phyloP scores from a whole-genome alignment of 2,329 filamentous ascomycete species.

The Lasiodiplodia sp. region DNA sequence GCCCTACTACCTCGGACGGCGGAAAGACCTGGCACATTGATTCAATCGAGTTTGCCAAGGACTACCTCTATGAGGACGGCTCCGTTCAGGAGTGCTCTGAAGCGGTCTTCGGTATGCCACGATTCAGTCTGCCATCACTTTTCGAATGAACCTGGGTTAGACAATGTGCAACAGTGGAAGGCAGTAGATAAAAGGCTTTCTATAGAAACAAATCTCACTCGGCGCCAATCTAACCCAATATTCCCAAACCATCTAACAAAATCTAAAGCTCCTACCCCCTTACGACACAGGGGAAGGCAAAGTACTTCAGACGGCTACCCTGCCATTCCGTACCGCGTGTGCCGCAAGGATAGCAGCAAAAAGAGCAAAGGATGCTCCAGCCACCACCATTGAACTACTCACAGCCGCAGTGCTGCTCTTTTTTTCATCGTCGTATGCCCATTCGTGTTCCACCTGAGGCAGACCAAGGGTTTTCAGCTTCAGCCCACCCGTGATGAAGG shows the following conservation, averaged over 20 bases:
- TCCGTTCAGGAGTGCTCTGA: slow-evolving; percentile 4
- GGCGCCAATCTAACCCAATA: background rate
- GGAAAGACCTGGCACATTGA: slow-evolving; percentile 33
- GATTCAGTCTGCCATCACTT: background rate
- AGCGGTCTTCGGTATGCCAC: background rate
- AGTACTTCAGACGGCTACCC: background rate
- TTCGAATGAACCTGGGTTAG: background rate
- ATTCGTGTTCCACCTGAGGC: background rate
- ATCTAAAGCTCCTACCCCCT: background rate
- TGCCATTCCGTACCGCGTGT: background rate
- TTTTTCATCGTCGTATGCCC: slow-evolving; percentile 14
- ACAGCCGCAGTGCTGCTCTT: background rate
- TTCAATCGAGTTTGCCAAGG: slow-evolving; percentile 30
- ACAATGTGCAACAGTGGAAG: too few species aligned
- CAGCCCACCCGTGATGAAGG: slow-evolving; percentile 9
- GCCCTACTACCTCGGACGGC: slow-evolving; percentile 29
- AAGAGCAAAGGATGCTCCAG: slow-evolving; percentile 2
- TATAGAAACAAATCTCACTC: background rate
- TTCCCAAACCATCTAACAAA: too few species aligned
- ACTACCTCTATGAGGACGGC: slow-evolving; percentile 17
- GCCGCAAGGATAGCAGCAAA: slow-evolving; percentile 5
- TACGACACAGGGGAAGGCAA: too few species aligned
- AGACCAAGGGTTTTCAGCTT: background rate
- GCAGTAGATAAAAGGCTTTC: background rate
- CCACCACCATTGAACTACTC: background rate